Conservation (phyloP, 257 asterid genomes). For the Solanum megistacrolobum region DNA sequence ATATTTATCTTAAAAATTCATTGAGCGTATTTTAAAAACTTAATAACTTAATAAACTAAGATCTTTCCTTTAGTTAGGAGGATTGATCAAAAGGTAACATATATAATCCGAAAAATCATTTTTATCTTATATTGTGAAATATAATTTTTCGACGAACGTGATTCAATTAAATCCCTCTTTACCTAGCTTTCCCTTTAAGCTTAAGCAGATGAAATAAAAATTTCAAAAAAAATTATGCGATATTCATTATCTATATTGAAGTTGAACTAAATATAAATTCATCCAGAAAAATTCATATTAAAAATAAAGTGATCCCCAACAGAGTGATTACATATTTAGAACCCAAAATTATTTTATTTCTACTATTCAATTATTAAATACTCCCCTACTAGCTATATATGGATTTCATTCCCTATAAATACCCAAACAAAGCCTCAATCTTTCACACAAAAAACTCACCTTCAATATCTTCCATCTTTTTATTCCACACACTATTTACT, state of each 20-base stretch:
- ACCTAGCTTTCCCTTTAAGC: neutral
- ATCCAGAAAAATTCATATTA: neutral
- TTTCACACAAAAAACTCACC: neutral
- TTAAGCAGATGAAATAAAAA: neutral
- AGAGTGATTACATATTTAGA: neutral
- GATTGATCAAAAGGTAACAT: neutral
- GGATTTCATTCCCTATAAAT: neutral
- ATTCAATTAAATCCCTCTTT: neutral
- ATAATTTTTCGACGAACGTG: neutral
- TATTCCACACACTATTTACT: neutral
- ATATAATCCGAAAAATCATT: neutral
- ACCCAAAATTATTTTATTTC: neutral
- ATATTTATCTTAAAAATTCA: too few relatives aligned
- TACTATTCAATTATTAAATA: neutral
- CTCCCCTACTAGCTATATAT: neutral
- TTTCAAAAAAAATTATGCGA: neutral
- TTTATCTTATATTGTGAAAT: neutral
- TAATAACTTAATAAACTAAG: neutral
- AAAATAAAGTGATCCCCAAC: neutral
- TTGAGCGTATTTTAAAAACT: too few relatives aligned
- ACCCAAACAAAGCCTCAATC: neutral
- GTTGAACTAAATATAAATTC: neutral
- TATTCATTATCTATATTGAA: neutral
- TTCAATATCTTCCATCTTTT: neutral
- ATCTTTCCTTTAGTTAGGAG: neutral